Percentiles rank a stretch among this genome's conserved stretches.
These are phyloP conservation scores for Dacryopinax spathularia DNA, from an alignment of 768 basidiomycete species.

Conservation along the genomic window DNA sequence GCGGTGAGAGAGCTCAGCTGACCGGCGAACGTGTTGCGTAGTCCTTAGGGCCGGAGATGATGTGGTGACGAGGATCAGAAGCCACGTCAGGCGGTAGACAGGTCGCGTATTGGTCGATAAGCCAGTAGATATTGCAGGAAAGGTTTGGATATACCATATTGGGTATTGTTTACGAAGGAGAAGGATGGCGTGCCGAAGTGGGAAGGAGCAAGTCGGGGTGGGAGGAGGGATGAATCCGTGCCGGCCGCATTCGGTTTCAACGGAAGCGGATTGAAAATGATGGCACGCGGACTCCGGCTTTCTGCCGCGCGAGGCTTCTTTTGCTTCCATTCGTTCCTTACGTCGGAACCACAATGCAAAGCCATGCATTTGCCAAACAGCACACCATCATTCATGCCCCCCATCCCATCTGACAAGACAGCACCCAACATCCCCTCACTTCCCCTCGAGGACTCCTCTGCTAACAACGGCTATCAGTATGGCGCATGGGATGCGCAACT, in stretches of 20 bases:
- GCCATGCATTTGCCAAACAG: too few relatives aligned
- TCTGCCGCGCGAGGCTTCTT: background rate
- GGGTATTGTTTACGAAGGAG: too few relatives aligned
- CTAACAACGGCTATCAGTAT: too few relatives aligned
- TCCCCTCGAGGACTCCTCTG: too few relatives aligned
- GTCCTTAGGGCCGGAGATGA: slow-evolving; percentile 1
- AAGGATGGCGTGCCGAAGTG: too few relatives aligned
- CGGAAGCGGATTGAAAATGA: background rate
- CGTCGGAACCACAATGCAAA: too few relatives aligned
- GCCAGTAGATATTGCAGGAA: background rate
- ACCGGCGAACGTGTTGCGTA: slow-evolving; percentile 1
- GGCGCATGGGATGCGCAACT: too few relatives aligned
- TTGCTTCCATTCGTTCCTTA: background rate
- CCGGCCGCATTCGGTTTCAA: background rate
- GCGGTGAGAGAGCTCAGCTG: background rate
- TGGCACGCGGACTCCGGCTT: background rate
- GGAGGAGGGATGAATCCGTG: background rate
- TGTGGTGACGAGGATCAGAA: slow-evolving; percentile 1
- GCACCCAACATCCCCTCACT: too few relatives aligned
- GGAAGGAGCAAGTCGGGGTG: background rate
- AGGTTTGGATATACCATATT: background rate
- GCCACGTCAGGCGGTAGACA: background rate
- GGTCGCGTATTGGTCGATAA: background rate
- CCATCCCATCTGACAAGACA: too few relatives aligned
- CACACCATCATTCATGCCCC: too few relatives aligned